Evolutionary conservation across 768 basidiomycete species (phyloP).

Genomic region (Strobilomyces echinocephalus): DNA sequence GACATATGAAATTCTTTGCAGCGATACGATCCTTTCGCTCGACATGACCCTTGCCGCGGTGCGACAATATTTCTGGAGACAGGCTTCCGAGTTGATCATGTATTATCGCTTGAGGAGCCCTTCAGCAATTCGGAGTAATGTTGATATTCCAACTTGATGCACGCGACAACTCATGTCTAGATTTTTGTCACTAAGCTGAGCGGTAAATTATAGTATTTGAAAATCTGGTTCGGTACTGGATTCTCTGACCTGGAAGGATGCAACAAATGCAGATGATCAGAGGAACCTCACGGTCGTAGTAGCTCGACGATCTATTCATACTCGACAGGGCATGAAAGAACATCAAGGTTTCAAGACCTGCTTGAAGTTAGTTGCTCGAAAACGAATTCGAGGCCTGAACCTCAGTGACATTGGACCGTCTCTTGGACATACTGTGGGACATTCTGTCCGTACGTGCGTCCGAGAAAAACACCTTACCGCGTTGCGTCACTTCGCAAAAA

Average conservation of each 20-base stretch:
- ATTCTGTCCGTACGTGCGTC: not conserved
- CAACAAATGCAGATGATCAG: not conserved
- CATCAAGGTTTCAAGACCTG: not conserved
- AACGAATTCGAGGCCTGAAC: not conserved
- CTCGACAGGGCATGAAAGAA: not conserved
- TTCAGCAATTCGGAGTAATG: not conserved
- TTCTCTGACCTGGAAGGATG: not conserved
- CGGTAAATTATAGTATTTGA: constrained; percentile 24
- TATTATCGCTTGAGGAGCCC: constrained; percentile 56
- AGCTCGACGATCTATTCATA: too few relatives aligned
- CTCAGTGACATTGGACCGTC: not conserved
- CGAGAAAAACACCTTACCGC: too few relatives aligned
- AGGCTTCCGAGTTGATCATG: constrained; percentile 66
- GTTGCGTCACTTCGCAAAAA: not conserved
- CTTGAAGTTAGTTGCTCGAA: not conserved
- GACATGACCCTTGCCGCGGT: constrained; percentile 90
- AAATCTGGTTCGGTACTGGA: not conserved
- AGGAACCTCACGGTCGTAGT: too few relatives aligned
- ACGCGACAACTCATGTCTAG: not conserved
- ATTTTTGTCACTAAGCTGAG: not conserved
- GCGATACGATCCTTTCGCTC: constrained; percentile 74
- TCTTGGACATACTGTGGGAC: not conserved
- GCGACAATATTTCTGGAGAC: constrained; percentile 86
- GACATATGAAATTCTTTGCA: constrained; percentile 82
- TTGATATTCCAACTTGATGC: not conserved